These are phyloP conservation scores for Artemisia annua DNA, from an alignment of 129 eudicot genomes.

Conservation along the genomic window DNA sequence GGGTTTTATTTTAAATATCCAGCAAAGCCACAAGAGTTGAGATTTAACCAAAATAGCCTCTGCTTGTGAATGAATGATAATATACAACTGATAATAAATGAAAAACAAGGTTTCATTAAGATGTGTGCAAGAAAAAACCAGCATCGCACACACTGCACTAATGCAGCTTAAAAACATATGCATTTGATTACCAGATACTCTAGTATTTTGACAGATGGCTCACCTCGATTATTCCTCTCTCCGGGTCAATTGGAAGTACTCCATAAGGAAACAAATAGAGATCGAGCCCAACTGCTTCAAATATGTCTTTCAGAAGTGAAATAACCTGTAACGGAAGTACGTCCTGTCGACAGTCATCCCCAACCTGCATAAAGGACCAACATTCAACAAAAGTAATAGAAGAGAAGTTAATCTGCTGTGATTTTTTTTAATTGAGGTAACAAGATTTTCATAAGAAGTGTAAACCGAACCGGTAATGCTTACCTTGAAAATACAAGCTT, in stretches of 20 bases:
- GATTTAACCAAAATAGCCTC: too few relatives aligned
- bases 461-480: neutral
- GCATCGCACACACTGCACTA: too few relatives aligned
- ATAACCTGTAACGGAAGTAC: constrained; percentile 98
- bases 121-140: too few relatives aligned
- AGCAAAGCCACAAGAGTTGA: too few relatives aligned
- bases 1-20: too few relatives aligned
- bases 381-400: constrained; percentile 3
- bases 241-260: constrained; percentile 96
- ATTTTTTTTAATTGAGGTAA: constrained; percentile 10
- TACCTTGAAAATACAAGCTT: constrained; percentile 99
- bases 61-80: too few relatives aligned
- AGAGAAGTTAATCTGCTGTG: neutral
- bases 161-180: too few relatives aligned
- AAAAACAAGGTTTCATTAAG: too few relatives aligned
- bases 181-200: too few relatives aligned
- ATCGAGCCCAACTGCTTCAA: constrained; percentile 83
- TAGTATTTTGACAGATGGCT: neutral
- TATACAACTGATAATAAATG: too few relatives aligned
- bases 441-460: neutral
- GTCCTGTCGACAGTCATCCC: constrained; percentile 99
- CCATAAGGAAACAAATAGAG: constrained; percentile 96
- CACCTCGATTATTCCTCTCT: constrained; percentile 97
- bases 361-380: constrained; percentile 59
- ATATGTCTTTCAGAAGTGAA: constrained; percentile 88